phyloP scores from a whole-genome alignment of 169 alveolate species.

The Plasmodium inui region DNA sequence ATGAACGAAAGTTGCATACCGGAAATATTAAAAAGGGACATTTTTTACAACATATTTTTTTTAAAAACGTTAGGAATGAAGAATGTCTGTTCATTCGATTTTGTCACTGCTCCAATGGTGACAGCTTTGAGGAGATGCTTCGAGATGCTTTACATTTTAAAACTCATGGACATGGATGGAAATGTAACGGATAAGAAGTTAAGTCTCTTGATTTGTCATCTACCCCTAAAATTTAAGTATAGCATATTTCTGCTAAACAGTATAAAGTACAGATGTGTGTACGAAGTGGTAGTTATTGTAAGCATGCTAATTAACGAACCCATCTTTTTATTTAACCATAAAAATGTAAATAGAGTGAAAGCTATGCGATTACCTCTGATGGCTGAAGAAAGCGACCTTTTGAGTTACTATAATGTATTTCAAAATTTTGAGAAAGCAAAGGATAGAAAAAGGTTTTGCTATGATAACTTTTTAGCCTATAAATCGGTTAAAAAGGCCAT shows the following conservation, averaged over 20 bases:
- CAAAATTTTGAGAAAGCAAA: constrained; percentile 51
- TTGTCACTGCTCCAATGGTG: constrained; percentile 62
- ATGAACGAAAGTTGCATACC: constrained; percentile 39
- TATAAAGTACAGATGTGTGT: constrained; percentile 61
- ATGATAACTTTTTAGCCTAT: constrained; percentile 54
- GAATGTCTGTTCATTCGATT: constrained; percentile 69
- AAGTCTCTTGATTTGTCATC: constrained; percentile 66
- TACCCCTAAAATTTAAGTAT: constrained; percentile 70
- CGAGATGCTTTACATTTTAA: constrained; percentile 59
- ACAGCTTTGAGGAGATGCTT: constrained; percentile 62
- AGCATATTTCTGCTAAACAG: constrained; percentile 67
- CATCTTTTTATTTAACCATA: constrained; percentile 26
- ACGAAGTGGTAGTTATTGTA: constrained; percentile 47
- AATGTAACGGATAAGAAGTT: constrained; percentile 67
- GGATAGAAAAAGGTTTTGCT: constrained; percentile 54
- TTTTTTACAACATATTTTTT: constrained; percentile 57
- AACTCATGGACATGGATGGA: constrained; percentile 72
- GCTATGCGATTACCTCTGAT: constrained; percentile 50
- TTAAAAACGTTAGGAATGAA: constrained; percentile 65
- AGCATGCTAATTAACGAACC: constrained; percentile 74
- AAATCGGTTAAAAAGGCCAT: constrained; percentile 54
- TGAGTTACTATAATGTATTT: constrained; percentile 73
- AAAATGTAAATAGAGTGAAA: constrained; percentile 18
- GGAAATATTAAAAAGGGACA: constrained; percentile 70
- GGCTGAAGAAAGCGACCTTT: constrained; percentile 74